A percentile compares a stretch with the other conserved stretches of the same genome.
These are phyloP conservation scores for Sugiyamaella pinicola DNA, from an alignment of 1,139 yeast species.

Conservation along the genomic window DNA sequence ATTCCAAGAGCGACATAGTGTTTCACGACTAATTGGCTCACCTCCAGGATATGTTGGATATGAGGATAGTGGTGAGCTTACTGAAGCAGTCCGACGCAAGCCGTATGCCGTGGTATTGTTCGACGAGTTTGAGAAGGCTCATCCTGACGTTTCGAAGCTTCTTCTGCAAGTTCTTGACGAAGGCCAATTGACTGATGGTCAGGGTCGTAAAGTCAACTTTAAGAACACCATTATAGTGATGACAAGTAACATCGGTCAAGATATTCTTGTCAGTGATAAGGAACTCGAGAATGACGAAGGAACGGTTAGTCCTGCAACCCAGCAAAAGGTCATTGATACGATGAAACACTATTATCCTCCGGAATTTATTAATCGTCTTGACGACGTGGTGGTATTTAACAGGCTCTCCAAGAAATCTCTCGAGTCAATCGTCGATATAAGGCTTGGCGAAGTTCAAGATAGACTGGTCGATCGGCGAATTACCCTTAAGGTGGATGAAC, in stretches of 20 bases:
- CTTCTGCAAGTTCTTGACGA: conserved; percentile 91
- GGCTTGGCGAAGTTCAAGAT: conserved; percentile 76
- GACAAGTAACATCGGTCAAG: conserved; percentile 97
- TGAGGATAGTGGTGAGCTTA: conserved; percentile 89
- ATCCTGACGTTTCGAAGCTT: conserved; percentile 86
- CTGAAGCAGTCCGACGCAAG: conserved; percentile 92
- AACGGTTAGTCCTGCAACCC: conserved; percentile 51
- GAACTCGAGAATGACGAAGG: conserved; percentile 52
- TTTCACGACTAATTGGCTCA: conserved; percentile 89
- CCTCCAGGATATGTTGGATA: conserved; percentile 98
- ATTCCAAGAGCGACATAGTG: conserved; percentile 90
- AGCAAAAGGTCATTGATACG: conserved; percentile 60
- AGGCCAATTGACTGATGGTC: conserved; percentile 91
- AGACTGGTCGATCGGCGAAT: conserved; percentile 82
- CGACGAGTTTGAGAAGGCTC: conserved; percentile 97
- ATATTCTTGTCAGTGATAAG: conserved; percentile 69
- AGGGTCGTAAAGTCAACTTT: conserved; percentile 92
- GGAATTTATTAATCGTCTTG: conserved; percentile 90
- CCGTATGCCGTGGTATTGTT: conserved; percentile 91
- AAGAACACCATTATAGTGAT: conserved; percentile 92
- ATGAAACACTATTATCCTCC: conserved; percentile 83
- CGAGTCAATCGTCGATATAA: conserved; percentile 76
- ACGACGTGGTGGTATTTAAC: conserved; percentile 87
- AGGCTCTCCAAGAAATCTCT: conserved; percentile 76
- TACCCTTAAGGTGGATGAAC: conserved; percentile 53